A percentile compares a stretch with the other conserved stretches of the same genome.
Evolutionary conservation across 192 early-diverging fungal species (phyloP).

Genomic region (Piromyces finnis): DNA sequence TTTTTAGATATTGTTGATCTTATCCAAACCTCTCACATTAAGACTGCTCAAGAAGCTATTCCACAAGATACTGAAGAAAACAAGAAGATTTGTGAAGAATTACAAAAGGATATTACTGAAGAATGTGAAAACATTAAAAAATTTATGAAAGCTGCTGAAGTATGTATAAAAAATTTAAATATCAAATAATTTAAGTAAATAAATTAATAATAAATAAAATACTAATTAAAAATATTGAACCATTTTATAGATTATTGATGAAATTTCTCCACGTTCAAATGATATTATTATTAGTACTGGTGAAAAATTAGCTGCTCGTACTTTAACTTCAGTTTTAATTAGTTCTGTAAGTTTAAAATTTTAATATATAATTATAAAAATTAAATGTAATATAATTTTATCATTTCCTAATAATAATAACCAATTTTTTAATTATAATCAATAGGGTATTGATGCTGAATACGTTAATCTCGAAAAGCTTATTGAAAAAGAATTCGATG

Average conservation of each 20-base stretch:
- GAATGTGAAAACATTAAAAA: conserved; percentile 61
- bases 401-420: no score
- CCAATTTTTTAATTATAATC: no score
- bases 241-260: conserved; percentile 64
- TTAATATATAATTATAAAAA: no score
- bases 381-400: no score
- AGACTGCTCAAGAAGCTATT: conserved; percentile 29
- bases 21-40: conserved; percentile 66
- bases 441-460: no score
- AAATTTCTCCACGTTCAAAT: conserved; percentile 86
- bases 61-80: conserved; percentile 4
- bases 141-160: conserved; percentile 85
- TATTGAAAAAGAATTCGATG: conserved; percentile 40
- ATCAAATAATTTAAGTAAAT: background rate
- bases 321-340: conserved; percentile 66
- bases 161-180: conserved; percentile 10
- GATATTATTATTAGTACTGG: conserved; percentile 90
- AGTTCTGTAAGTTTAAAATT: conserved; percentile 23
- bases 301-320: conserved; percentile 82
- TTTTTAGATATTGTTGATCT: conserved; percentile 63
- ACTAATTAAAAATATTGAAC: no score
- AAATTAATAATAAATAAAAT: no score
- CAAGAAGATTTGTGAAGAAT: conserved; percentile 7
- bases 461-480: no score
- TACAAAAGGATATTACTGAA: conserved; percentile 43